Conservation (phyloP, 208 protist species). For the Acanthamoeba lenticulata region DNA sequence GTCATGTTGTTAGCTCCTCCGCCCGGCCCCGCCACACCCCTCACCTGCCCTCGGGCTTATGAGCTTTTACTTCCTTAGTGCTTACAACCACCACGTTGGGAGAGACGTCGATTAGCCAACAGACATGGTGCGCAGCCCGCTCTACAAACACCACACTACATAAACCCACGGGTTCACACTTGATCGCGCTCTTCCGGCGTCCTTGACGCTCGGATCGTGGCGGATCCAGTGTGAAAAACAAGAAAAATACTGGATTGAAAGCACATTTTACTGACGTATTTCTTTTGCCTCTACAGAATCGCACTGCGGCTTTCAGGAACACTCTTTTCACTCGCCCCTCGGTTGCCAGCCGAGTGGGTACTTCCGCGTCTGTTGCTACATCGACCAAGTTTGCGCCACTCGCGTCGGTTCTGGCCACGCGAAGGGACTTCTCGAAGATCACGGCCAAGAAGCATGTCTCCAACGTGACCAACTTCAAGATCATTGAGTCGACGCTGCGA, state of each 20-base stretch:
- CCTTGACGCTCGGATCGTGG: too few species aligned
- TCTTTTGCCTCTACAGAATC: not conserved
- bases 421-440: conserved; percentile 35
- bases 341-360: not conserved
- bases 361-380: not conserved
- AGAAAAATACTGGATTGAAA: not conserved
- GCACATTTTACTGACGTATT: not conserved
- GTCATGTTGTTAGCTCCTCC: not conserved
- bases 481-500: conserved; percentile 85
- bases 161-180: too few species aligned
- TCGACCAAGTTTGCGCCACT: not conserved
- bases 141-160: not conserved
- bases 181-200: too few species aligned
- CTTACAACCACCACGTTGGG: conserved; percentile 55
- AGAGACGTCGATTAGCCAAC: conserved; percentile 55
- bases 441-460: conserved; percentile 23
- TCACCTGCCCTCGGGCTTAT: not conserved
- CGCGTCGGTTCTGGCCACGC: not conserved
- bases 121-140: not conserved
- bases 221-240: too few species aligned
- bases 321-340: not conserved
- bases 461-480: conserved; percentile 78
- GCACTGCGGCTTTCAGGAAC: conserved; percentile 1
- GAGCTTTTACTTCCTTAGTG: conserved; percentile 31
- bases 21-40: not conserved